A percentile compares a stretch with the other conserved stretches of the same genome.
Evolutionary conservation across 116 monocot species (phyloP).

Genomic region (Trichopus zeylanicus): DNA sequence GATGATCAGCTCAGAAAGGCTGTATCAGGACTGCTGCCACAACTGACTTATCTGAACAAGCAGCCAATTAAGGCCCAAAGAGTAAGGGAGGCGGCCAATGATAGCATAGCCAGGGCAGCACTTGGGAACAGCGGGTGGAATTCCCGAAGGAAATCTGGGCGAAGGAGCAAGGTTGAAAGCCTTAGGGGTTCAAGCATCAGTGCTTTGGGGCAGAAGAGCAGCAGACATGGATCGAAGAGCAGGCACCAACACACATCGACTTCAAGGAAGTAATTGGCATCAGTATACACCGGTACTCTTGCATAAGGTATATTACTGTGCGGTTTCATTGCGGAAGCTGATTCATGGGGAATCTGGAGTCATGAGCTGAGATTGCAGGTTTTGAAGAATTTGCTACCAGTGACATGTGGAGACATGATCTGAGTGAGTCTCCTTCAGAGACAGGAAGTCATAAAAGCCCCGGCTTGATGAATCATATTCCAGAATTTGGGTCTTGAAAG

Average conservation of each 20-base stretch:
- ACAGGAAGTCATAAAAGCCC: too few relatives aligned
- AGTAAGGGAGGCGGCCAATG: constrained; percentile 43
- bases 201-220: constrained; percentile 4
- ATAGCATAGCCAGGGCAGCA: constrained; percentile 60
- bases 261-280: constrained; percentile 9
- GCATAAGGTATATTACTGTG: too few relatives aligned
- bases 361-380: too few relatives aligned
- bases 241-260: constrained; percentile 7
- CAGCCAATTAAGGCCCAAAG: constrained; percentile 61
- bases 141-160: constrained; percentile 17
- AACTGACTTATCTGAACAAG: constrained; percentile 70
- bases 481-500: too few relatives aligned
- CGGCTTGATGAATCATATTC: too few relatives aligned
- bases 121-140: constrained; percentile 39
- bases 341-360: too few relatives aligned
- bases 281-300: too few relatives aligned
- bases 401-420: too few relatives aligned
- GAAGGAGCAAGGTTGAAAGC: constrained; percentile 21
- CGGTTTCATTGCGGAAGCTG: too few relatives aligned
- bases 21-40: constrained; percentile 58
- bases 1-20: constrained; percentile 78
- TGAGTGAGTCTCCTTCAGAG: too few relatives aligned
- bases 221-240: constrained; percentile 16
- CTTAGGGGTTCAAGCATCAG: constrained; percentile 10
- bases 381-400: too few relatives aligned